A percentile compares a stretch with the other conserved stretches of the same genome.
Evolutionary conservation across 352 stramenopile species (phyloP).

Genomic region (Thalassiosira sp.): DNA sequence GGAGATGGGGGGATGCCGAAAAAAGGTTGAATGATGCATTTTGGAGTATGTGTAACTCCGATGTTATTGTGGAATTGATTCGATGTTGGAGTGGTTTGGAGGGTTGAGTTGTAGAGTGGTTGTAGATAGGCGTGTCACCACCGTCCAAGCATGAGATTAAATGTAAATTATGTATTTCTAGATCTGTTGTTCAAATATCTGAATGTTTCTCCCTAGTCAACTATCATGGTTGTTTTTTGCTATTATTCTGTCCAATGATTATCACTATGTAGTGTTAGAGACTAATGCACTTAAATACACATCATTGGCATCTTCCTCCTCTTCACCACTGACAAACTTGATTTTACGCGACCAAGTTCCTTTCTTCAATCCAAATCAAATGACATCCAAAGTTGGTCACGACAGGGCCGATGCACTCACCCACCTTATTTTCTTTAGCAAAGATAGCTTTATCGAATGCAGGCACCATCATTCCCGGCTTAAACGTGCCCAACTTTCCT

Average conservation of each 20-base stretch:
- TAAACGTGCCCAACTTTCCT: slow-evolving; percentile 60
- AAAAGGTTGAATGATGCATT: slow-evolving; percentile 64
- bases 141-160: no score
- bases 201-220: no score
- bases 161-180: no score
- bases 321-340: no score
- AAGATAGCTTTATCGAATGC: slow-evolving; percentile 69
- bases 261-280: not conserved
- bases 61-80: slow-evolving; percentile 37
- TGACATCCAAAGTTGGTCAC: slow-evolving; percentile 73
- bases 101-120: slow-evolving; percentile 4
- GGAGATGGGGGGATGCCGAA: slow-evolving; percentile 60
- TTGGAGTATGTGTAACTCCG: slow-evolving; percentile 45
- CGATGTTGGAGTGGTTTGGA: slow-evolving; percentile 21
- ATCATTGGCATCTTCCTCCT: no score
- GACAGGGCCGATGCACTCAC: slow-evolving; percentile 58
- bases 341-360: slow-evolving; percentile 70
- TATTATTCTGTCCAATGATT: not conserved
- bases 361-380: slow-evolving; percentile 79
- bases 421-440: slow-evolving; percentile 52
- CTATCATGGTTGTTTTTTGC: no score
- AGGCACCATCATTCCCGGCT: slow-evolving; percentile 58
- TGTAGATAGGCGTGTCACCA: not conserved
- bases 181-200: no score
- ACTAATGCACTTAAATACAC: no score